Conservation (phyloP, 1,139 yeast genomes). For the Pichia sp. region DNA sequence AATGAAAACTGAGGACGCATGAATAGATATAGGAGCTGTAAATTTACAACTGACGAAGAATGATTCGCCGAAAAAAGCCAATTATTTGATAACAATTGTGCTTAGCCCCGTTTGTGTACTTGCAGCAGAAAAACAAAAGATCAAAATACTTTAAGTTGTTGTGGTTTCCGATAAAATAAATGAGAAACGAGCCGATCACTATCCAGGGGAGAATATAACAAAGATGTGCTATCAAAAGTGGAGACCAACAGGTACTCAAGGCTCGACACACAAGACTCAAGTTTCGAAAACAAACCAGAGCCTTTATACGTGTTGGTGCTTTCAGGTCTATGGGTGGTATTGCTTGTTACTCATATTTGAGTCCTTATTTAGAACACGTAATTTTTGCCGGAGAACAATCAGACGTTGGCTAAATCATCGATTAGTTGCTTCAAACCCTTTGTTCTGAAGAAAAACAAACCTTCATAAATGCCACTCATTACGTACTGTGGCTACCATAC, state of each 20-base stretch:
- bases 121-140: slow-evolving; percentile 83
- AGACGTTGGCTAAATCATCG: too few species aligned
- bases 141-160: slow-evolving; percentile 67
- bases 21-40: slow-evolving; percentile 87
- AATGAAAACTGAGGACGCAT: slow-evolving; percentile 72
- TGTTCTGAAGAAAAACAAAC: too few species aligned
- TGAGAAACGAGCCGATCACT: slow-evolving; percentile 62
- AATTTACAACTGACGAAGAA: slow-evolving; percentile 51
- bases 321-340: background rate
- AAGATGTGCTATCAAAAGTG: slow-evolving; percentile 78
- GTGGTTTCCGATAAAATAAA: slow-evolving; percentile 54
- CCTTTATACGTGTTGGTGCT: background rate
- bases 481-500: too few species aligned
- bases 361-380: too few species aligned
- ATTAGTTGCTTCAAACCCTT: too few species aligned
- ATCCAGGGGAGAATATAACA: slow-evolving; percentile 52
- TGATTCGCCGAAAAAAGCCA: slow-evolving; percentile 75
- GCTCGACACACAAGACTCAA: background rate
- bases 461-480: too few species aligned
- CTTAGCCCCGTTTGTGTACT: slow-evolving; percentile 48
- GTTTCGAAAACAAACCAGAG: background rate
- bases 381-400: too few species aligned
- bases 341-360: slow-evolving; percentile 31
- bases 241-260: slow-evolving; percentile 42
- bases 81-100: slow-evolving; percentile 39